Evolutionary conservation across 2,329 filamentous ascomycete genomes (phyloP).

Genomic region (Fusarium beomiforme): DNA sequence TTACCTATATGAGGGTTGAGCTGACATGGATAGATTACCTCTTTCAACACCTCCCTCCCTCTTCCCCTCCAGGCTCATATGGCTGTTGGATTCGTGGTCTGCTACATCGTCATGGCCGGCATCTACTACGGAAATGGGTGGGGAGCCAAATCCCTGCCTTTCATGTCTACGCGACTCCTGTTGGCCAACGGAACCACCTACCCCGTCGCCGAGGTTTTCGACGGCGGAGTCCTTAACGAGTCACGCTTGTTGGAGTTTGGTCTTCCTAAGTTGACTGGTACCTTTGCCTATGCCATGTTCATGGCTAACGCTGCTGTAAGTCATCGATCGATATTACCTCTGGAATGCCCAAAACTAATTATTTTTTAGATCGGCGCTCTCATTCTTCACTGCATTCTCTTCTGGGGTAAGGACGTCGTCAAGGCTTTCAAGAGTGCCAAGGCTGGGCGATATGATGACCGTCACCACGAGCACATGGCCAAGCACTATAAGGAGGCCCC

Average conservation of each 20-base stretch:
- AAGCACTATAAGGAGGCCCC: constrained; percentile 62
- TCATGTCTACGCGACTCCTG: constrained; percentile 63
- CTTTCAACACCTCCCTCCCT: constrained; percentile 62
- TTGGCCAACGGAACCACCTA: constrained; percentile 53
- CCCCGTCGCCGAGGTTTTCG: constrained; percentile 53
- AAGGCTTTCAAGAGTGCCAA: constrained; percentile 58
- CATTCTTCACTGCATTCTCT: constrained; percentile 61
- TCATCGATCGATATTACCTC: not conserved
- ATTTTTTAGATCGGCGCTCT: constrained; percentile 63
- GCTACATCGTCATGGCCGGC: constrained; percentile 60
- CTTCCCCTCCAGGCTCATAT: constrained; percentile 60
- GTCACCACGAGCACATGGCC: constrained; percentile 62
- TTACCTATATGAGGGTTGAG: fast-evolving
- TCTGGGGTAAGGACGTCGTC: constrained; percentile 65
- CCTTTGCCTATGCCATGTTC: constrained; percentile 63
- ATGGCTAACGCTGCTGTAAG: constrained; percentile 66
- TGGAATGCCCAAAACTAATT: not conserved
- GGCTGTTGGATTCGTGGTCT: constrained; percentile 57
- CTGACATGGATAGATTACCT: constrained; percentile 58
- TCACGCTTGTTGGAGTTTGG: constrained; percentile 55
- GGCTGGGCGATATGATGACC: constrained; percentile 56
- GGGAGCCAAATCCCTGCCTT: constrained; percentile 58
- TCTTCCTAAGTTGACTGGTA: constrained; percentile 58
- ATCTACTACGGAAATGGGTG: constrained; percentile 63
- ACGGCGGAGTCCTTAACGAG: constrained; percentile 52